These are phyloP conservation scores for Paecilomyces sp. DNA, from an alignment of 2,329 filamentous ascomycete species.

Conservation along the genomic window DNA sequence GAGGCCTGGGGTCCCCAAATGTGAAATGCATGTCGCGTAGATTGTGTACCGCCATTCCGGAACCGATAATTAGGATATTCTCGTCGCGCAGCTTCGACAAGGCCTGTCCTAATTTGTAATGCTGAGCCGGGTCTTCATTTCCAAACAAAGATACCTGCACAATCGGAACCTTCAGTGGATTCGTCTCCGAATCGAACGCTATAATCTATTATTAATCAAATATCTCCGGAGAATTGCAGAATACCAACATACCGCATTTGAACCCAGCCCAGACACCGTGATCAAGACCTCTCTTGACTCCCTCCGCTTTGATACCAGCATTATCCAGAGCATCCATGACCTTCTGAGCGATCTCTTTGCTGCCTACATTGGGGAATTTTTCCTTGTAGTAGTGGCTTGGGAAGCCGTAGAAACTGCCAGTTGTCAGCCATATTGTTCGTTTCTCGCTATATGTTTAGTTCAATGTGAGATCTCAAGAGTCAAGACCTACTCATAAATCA, in stretches of 20 bases:
- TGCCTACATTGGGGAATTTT: slow-evolving; percentile 58
- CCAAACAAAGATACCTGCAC: slow-evolving; percentile 66
- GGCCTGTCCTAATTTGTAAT: slow-evolving; percentile 62
- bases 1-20: slow-evolving; percentile 37
- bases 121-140: slow-evolving; percentile 56
- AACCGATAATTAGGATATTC: slow-evolving; percentile 60
- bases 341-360: slow-evolving; percentile 50
- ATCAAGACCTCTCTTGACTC: slow-evolving; percentile 59
- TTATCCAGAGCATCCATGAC: slow-evolving; percentile 50
- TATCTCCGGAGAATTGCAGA: not conserved
- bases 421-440: not conserved
- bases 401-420: slow-evolving; percentile 61
- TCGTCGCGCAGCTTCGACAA: slow-evolving; percentile 60
- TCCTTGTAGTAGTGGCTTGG: slow-evolving; percentile 62
- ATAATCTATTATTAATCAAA: not conserved
- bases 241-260: slow-evolving; percentile 37
- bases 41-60: slow-evolving; percentile 71
- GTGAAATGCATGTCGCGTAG: slow-evolving; percentile 49
- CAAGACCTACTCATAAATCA: slow-evolving; percentile 59
- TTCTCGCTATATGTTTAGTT: not conserved
- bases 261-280: slow-evolving; percentile 71
- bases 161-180: slow-evolving; percentile 59
- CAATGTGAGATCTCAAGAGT: not conserved
- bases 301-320: slow-evolving; percentile 53
- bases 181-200: slow-evolving; percentile 56